These are phyloP conservation scores for Grammothele lineata DNA, from an alignment of 768 basidiomycete genomes.

Conservation along the genomic window DNA sequence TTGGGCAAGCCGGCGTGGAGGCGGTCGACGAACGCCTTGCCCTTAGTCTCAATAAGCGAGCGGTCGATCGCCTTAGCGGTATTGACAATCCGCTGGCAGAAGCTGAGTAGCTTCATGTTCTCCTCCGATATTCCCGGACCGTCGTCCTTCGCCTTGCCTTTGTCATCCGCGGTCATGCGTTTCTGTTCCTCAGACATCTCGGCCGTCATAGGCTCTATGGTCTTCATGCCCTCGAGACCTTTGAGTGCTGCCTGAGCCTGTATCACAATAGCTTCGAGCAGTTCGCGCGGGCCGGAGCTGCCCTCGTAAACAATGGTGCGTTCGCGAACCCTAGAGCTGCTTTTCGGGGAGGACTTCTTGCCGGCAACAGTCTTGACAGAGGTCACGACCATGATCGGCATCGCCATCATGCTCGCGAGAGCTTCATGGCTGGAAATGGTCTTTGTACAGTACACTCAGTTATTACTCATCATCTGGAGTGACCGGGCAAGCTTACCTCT, in stretches of 20 bases:
- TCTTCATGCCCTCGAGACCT: constrained; percentile 67
- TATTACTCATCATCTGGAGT: not conserved
- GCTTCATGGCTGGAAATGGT: constrained; percentile 93
- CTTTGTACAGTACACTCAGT: constrained; percentile 34
- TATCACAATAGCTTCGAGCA: constrained; percentile 87
- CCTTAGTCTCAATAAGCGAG: constrained; percentile 85
- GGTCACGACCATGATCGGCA: constrained; percentile 88
- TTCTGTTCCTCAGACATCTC: constrained; percentile 89
- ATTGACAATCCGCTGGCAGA: constrained; percentile 81
- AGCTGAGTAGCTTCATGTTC: constrained; percentile 70
- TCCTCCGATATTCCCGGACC: constrained; percentile 54
- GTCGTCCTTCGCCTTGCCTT: constrained; percentile 63
- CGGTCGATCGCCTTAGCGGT: constrained; percentile 86
- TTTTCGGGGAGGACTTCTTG: constrained; percentile 43
- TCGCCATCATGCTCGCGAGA: constrained; percentile 92
- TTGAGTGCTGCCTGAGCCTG: constrained; percentile 92
- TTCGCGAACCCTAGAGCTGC: constrained; percentile 60
- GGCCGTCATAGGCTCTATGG: constrained; percentile 37
- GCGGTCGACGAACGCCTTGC: constrained; percentile 77
- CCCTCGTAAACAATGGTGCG: constrained; percentile 88
- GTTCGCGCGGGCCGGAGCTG: constrained; percentile 83
- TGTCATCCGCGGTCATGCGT: constrained; percentile 67
- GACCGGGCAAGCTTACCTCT: constrained; percentile 51
- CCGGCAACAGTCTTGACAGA: constrained; percentile 61
- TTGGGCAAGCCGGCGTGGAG: constrained; percentile 74